Conservation (phyloP, 2,329 filamentous ascomycete genomes). For the Pseudogymnoascus sp. region DNA sequence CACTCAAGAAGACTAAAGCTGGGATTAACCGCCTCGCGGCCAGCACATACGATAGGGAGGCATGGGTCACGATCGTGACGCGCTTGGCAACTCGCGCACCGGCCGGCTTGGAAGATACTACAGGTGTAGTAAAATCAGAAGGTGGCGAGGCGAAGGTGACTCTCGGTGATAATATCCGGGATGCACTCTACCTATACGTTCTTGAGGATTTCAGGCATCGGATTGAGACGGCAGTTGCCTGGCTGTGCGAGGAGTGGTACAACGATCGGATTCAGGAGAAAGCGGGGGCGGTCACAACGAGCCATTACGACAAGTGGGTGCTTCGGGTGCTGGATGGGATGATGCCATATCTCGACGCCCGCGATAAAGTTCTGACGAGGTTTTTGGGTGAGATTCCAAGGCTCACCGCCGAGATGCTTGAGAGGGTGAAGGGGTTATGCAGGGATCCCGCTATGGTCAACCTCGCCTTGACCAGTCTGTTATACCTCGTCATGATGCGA, state of each 20-base stretch:
- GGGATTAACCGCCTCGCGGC: constrained; percentile 81
- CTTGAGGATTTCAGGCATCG: constrained; percentile 86
- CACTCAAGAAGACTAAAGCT: constrained; percentile 51
- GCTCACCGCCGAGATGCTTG: constrained; percentile 61
- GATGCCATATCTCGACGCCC: constrained; percentile 79
- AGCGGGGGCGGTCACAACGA: constrained; percentile 37
- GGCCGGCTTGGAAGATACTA: constrained; percentile 55
- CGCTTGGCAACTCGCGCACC: constrained; percentile 74
- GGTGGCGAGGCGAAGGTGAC: constrained; percentile 33
- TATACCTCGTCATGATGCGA: constrained; percentile 60
- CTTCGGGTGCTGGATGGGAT: constrained; percentile 81
- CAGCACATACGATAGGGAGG: constrained; percentile 74
- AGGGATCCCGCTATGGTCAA: constrained; percentile 56
- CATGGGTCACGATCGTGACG: constrained; percentile 83
- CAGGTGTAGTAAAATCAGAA: constrained; percentile 46
- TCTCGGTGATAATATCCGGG: constrained; percentile 64
- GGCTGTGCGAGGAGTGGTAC: constrained; percentile 98
- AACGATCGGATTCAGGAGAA: constrained; percentile 60
- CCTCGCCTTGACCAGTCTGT: constrained; percentile 53
- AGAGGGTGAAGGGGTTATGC: constrained; percentile 60
- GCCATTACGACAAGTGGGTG: constrained; percentile 72
- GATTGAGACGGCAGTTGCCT: constrained; percentile 83
- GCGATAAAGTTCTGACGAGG: constrained; percentile 81
- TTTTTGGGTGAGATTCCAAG: constrained; percentile 88
- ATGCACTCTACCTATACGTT: constrained; percentile 74